Percentiles rank a stretch among this genome's conserved stretches.
phyloP scores from a whole-genome alignment of 129 eudicot species.

The Solidago caesia region DNA sequence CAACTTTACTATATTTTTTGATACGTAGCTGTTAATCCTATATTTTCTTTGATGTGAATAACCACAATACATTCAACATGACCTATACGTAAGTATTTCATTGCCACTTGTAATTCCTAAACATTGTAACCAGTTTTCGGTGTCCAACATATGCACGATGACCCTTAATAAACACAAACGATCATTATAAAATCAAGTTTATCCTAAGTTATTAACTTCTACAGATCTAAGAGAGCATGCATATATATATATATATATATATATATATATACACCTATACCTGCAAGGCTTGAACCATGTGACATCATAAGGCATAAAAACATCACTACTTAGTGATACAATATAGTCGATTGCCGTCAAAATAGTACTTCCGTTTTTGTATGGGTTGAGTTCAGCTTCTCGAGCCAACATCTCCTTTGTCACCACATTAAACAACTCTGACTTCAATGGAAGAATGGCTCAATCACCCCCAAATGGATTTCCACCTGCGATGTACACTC shows the following conservation, averaged over 20 bases:
- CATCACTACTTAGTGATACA: conserved; percentile 62
- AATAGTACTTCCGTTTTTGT: conserved; percentile 36
- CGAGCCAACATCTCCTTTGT: conserved; percentile 50
- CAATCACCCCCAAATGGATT: conserved; percentile 48
- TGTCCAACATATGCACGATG: conserved; percentile 79
- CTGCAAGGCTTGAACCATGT: conserved; percentile 69
- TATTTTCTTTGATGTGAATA: too few relatives aligned
- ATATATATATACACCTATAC: too few relatives aligned
- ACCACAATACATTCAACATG: too few relatives aligned
- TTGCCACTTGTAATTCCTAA: conserved; percentile 31
- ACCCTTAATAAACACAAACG: conserved; percentile 38
- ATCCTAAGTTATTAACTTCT: conserved; percentile 13
- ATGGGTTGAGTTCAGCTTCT: conserved; percentile 50
- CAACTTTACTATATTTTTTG: too few relatives aligned
- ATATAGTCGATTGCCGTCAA: conserved; percentile 70
- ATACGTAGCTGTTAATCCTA: too few relatives aligned
- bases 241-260: not conserved
- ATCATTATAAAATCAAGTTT: not conserved
- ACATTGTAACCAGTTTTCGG: conserved; percentile 51
- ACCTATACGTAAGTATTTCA: too few relatives aligned
- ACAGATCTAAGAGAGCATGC: not conserved
- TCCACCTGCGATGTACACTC: conserved; percentile 58
- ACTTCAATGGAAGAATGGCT: conserved; percentile 44
- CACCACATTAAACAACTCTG: conserved; percentile 45
- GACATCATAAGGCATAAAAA: conserved; percentile 57